Evolutionary conservation across 169 alveolate species (phyloP).

Genomic region (Babesia caballi): DNA sequence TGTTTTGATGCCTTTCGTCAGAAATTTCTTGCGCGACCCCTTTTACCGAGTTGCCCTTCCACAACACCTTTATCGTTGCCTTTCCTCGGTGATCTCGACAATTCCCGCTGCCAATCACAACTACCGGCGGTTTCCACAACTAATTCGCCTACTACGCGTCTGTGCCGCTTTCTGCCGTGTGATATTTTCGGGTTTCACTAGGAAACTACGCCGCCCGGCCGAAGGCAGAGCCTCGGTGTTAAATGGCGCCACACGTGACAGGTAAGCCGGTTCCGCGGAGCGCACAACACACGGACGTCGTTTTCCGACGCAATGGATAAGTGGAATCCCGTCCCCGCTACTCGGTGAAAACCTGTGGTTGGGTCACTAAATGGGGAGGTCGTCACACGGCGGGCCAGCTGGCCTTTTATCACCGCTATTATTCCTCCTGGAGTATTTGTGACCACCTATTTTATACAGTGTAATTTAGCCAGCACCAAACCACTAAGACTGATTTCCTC

Average conservation of each 20-base stretch:
- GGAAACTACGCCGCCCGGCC: neutral
- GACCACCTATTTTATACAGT: too few relatives aligned
- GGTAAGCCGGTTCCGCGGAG: conserved; percentile 17
- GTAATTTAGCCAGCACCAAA: too few relatives aligned
- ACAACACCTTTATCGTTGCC: too few relatives aligned
- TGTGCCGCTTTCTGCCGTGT: neutral
- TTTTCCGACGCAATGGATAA: neutral
- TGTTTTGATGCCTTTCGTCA: neutral
- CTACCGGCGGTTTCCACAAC: neutral
- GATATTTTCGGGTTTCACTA: neutral
- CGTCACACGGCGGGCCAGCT: neutral
- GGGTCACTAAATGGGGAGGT: conserved; percentile 47
- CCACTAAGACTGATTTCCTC: too few relatives aligned
- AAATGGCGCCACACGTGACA: conserved; percentile 9
- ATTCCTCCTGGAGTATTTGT: too few relatives aligned
- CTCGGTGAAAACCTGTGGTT: neutral
- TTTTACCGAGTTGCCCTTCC: neutral
- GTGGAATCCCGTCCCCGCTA: neutral
- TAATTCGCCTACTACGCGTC: too few relatives aligned
- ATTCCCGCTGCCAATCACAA: too few relatives aligned
- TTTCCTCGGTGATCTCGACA: too few relatives aligned
- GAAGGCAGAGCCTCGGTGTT: conserved; percentile 12
- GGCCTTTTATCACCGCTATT: too few relatives aligned
- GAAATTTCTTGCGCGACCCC: neutral
- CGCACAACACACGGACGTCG: conserved; percentile 9